Evolutionary conservation across 768 basidiomycete species (phyloP).

Genomic region (Leccinellum rugosiceps): DNA sequence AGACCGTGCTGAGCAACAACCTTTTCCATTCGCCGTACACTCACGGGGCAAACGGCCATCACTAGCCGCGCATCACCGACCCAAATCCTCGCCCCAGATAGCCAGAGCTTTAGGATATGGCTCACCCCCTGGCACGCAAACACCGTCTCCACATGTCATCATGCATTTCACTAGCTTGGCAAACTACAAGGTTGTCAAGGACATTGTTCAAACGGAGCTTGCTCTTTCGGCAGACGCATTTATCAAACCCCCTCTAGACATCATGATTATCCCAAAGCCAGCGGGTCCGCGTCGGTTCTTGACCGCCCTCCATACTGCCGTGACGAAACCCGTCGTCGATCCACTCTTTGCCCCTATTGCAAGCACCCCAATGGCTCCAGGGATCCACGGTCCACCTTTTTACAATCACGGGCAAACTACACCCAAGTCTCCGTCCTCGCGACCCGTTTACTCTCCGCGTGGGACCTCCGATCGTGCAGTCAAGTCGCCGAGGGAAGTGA

Average conservation of each 20-base stretch:
- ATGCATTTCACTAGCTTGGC: constrained; percentile 89
- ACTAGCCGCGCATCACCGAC: constrained; percentile 62
- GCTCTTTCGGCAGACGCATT: constrained; percentile 45
- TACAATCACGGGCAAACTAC: constrained; percentile 31
- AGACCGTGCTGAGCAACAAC: constrained; percentile 52
- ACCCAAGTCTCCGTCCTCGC: constrained; percentile 46
- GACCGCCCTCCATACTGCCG: constrained; percentile 88
- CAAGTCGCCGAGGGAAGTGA: constrained; percentile 50
- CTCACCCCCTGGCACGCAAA: constrained; percentile 26
- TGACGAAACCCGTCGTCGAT: constrained; percentile 83
- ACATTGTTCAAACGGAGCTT: constrained; percentile 64
- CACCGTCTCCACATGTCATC: constrained; percentile 42
- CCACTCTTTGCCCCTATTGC: constrained; percentile 94
- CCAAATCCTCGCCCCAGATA: constrained; percentile 79
- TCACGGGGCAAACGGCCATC: constrained; percentile 62
- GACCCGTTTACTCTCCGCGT: constrained; percentile 43
- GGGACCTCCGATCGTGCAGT: constrained; percentile 60
- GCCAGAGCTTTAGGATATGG: constrained; percentile 49
- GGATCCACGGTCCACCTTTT: constrained; percentile 47
- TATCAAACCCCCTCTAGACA: constrained; percentile 64
- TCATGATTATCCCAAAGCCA: constrained; percentile 97
- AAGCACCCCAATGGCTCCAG: constrained; percentile 83
- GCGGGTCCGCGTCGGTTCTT: constrained; percentile 92
- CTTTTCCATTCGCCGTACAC: constrained; percentile 37
- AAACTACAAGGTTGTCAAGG: constrained; percentile 87